Percentiles rank a stretch among this genome's conserved stretches.
Evolutionary conservation across 192 early-diverging fungal genomes (phyloP).

Genomic region (Chytriomyces sp.): DNA sequence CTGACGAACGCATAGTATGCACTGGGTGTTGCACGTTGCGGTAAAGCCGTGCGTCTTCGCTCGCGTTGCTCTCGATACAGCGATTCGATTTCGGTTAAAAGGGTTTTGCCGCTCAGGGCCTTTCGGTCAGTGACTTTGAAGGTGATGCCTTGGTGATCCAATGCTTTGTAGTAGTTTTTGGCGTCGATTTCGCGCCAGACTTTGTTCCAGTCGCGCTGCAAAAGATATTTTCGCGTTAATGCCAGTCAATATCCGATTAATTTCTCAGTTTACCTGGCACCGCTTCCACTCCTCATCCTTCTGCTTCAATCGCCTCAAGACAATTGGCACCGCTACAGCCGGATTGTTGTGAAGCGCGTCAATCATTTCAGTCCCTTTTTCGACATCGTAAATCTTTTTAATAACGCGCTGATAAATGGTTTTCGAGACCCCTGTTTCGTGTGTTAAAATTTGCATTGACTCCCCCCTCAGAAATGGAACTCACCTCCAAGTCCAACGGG

Average conservation of each 20-base stretch:
- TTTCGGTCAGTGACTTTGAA: constrained; percentile 91
- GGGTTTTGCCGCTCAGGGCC: constrained; percentile 73
- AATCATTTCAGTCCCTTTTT: constrained; percentile 86
- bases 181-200: constrained; percentile 94
- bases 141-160: constrained; percentile 92
- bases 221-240: neutral
- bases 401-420: constrained; percentile 92
- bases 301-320: constrained; percentile 93
- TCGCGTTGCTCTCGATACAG: constrained; percentile 82
- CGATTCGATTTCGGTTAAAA: constrained; percentile 85
- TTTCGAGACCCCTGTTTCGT: constrained; percentile 63
- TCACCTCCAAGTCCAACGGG: constrained; percentile 77
- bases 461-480: neutral
- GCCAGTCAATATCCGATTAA: neutral
- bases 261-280: constrained; percentile 65
- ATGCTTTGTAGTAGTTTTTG: constrained; percentile 92
- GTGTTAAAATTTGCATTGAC: constrained; percentile 2
- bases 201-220: constrained; percentile 91
- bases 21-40: neutral
- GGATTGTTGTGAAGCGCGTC: constrained; percentile 92
- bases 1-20: constrained; percentile 38
- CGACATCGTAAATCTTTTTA: constrained; percentile 92
- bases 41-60: constrained; percentile 36
- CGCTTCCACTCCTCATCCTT: constrained; percentile 98
- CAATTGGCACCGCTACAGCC: constrained; percentile 87